Evolutionary conservation across 116 monocot species (phyloP).

Genomic region (Trichopus zeylanicus): DNA sequence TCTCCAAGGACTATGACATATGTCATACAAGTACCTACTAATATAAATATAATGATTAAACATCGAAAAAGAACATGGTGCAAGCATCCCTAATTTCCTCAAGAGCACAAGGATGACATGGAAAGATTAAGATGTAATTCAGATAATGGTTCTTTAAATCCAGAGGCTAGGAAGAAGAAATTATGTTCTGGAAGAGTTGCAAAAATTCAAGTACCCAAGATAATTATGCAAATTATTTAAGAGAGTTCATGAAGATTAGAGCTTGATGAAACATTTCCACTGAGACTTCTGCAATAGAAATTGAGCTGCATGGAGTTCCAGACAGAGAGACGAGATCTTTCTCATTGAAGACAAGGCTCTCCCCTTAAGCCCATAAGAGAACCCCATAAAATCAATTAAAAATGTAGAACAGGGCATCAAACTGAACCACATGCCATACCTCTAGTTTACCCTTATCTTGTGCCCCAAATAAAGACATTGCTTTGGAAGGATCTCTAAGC

Average conservation of each 20-base stretch:
- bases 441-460: conserved; percentile 50
- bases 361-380: not conserved
- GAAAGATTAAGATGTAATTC: not conserved
- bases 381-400: too few species aligned
- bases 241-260: not conserved
- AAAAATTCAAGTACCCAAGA: too few species aligned
- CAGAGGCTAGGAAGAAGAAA: not conserved
- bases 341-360: too few species aligned
- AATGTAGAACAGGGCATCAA: not conserved
- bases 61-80: too few species aligned
- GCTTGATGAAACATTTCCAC: not conserved
- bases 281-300: not conserved
- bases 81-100: too few species aligned
- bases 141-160: not conserved
- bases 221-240: too few species aligned
- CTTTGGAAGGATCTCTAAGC: conserved; percentile 73
- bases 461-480: conserved; percentile 51
- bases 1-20: not conserved
- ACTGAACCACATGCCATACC: conserved; percentile 15
- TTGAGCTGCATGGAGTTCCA: too few species aligned
- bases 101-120: not conserved
- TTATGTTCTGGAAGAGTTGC: not conserved
- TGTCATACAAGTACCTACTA: not conserved
- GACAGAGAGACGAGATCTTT: too few species aligned
- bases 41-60: not conserved